A percentile compares a stretch with the other conserved stretches of the same genome.
These are phyloP conservation scores for Pistacia integerrima DNA, from an alignment of 345 rosid species.

Conservation along the genomic window DNA sequence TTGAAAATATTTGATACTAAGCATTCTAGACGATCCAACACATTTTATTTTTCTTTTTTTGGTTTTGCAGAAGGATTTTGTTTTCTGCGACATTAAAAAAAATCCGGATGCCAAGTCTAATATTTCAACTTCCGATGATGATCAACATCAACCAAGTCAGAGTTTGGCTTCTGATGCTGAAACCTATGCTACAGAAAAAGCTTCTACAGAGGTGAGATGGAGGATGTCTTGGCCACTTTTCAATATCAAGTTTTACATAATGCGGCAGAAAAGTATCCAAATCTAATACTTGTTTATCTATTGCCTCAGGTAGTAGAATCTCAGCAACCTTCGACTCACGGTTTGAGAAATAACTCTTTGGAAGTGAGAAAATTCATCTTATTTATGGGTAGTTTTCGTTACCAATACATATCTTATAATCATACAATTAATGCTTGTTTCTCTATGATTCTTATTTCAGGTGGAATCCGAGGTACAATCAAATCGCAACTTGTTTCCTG, in stretches of 20 bases:
- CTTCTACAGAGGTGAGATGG: neutral
- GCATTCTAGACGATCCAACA: no score
- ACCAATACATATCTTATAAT: no score
- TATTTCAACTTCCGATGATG: neutral
- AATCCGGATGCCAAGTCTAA: neutral
- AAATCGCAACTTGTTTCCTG: neutral
- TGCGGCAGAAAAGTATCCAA: no score
- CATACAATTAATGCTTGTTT: no score
- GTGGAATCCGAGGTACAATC: no score
- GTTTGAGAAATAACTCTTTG: no score
- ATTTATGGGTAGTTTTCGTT: no score
- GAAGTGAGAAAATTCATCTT: no score
- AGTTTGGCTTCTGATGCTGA: neutral
- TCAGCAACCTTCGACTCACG: neutral
- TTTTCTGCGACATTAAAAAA: constrained; percentile 1
- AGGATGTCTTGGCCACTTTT: neutral
- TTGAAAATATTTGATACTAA: no score
- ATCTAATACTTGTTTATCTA: neutral
- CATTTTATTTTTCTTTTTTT: neutral
- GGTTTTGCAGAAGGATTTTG: neutral
- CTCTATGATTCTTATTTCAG: no score
- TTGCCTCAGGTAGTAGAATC: neutral
- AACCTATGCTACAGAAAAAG: neutral
- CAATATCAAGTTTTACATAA: neutral
- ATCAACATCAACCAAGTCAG: neutral